phyloP scores from a whole-genome alignment of 495 filamentous ascomycete genomes.

The Penicillium bovifimosum region DNA sequence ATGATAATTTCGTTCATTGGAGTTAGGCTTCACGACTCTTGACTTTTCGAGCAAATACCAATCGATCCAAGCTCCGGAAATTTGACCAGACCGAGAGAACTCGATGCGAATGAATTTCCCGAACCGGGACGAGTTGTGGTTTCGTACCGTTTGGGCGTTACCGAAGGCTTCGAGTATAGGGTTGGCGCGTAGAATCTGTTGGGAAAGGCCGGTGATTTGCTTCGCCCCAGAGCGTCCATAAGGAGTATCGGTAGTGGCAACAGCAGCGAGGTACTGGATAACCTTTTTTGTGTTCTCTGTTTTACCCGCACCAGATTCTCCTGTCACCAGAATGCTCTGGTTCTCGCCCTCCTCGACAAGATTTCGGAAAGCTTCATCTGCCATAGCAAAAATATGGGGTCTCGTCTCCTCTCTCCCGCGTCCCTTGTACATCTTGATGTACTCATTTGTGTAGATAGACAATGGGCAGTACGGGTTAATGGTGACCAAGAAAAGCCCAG shows the following conservation, averaged over 20 bases:
- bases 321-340: constrained; percentile 96
- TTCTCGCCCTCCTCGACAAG: constrained; percentile 92
- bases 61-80: constrained; percentile 93
- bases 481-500: constrained; percentile 91
- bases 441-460: constrained; percentile 94
- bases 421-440: constrained; percentile 94
- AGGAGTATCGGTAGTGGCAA: constrained; percentile 76
- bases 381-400: constrained; percentile 96
- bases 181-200: constrained; percentile 94
- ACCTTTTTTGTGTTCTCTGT: constrained; percentile 99
- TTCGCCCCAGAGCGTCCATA: constrained; percentile 55
- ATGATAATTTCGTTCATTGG: constrained; percentile 91
- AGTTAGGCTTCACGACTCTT: constrained; percentile 80
- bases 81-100: constrained; percentile 84
- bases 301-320: constrained; percentile 97
- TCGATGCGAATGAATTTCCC: constrained; percentile 99
- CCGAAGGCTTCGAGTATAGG: constrained; percentile 98
- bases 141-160: constrained; percentile 95
- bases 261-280: constrained; percentile 95
- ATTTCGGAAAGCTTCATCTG: constrained; percentile 95
- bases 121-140: constrained; percentile 98
- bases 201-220: constrained; percentile 83
- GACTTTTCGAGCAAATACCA: constrained; percentile 99
- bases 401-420: constrained; percentile 86
- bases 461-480: constrained; percentile 95